Percentiles rank a stretch among this genome's conserved stretches.
Conservation (phyloP, 2,329 filamentous ascomycete genomes). For the Neonectria ditissima region DNA sequence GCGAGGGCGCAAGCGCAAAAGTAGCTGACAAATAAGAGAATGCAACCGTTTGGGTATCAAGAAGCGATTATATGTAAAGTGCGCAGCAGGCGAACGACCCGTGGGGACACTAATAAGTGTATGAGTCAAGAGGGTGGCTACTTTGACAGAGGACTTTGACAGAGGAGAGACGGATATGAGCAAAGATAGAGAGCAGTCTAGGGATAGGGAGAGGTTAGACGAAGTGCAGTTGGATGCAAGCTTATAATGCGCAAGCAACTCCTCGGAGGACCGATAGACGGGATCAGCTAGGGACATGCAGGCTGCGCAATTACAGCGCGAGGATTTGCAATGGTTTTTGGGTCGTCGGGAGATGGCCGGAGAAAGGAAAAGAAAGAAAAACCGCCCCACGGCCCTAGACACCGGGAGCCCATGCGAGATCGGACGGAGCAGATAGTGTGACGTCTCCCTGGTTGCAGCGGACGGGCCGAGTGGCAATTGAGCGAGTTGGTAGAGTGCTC, state of each 20-base stretch:
- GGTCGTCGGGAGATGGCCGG: conserved; percentile 8
- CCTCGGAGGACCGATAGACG: conserved; percentile 35
- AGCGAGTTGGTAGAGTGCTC: background rate
- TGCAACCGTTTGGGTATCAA: conserved; percentile 25
- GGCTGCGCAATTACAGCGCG: conserved; percentile 47
- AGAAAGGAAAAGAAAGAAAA: conserved; percentile 8
- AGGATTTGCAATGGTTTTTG: conserved; percentile 50
- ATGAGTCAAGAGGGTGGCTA: conserved; percentile 1
- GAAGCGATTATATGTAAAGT: conserved; percentile 1
- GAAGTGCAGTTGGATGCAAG: background rate
- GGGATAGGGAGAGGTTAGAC: background rate
- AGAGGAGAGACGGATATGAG: background rate
- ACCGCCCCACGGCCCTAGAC: conserved; percentile 1
- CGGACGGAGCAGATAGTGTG: conserved; percentile 26
- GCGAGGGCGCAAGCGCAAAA: conserved; percentile 4
- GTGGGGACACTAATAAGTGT: conserved; percentile 15
- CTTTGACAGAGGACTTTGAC: background rate
- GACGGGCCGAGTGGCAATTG: background rate
- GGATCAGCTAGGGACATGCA: conserved; percentile 22
- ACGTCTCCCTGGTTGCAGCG: background rate
- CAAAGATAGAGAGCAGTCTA: background rate
- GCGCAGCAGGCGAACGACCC: background rate
- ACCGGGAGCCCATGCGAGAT: conserved; percentile 34
- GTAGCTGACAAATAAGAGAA: conserved; percentile 42
- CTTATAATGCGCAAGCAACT: conserved; percentile 34